Evolutionary conservation across 1,284 basidiomycete species (phyloP).

Genomic region (Pseudozyma hubeiensis): DNA sequence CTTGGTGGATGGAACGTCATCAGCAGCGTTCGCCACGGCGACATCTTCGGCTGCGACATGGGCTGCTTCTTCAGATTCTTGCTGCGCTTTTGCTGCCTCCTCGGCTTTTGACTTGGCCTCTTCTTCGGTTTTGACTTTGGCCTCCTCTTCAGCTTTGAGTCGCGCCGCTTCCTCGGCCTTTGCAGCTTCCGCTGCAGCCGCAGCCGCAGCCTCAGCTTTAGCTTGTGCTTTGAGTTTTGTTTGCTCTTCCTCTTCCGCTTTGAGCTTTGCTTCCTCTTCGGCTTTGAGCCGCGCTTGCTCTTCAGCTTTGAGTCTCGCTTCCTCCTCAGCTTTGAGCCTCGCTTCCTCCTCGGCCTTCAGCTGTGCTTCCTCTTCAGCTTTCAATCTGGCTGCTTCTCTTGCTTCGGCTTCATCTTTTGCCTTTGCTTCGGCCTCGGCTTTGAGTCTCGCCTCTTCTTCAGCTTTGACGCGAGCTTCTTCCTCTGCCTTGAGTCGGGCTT

Average conservation of each 20-base stretch:
- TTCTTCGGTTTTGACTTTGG: not conserved
- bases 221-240: not conserved
- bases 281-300: not conserved
- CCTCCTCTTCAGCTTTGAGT: constrained; percentile 8
- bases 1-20: not conserved
- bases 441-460: constrained; percentile 3
- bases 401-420: constrained; percentile 3
- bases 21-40: not conserved
- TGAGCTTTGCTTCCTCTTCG: constrained; percentile 1
- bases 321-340: constrained; percentile 4
- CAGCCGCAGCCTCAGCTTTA: not conserved
- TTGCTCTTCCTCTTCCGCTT: constrained; percentile 4
- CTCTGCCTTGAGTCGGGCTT: constrained; percentile 2
- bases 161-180: constrained; percentile 4
- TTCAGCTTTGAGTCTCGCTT: not conserved
- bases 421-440: constrained; percentile 14
- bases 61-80: not conserved
- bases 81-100: not conserved
- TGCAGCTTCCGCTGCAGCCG: constrained; percentile 3
- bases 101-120: not conserved
- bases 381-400: constrained; percentile 6
- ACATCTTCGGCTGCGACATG: constrained; percentile 7
- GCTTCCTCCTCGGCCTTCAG: constrained; percentile 4
- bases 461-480: constrained; percentile 5
- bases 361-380: constrained; percentile 6